phyloP scores from a whole-genome alignment of 495 filamentous ascomycete genomes.

The Tuber calosporum region DNA sequence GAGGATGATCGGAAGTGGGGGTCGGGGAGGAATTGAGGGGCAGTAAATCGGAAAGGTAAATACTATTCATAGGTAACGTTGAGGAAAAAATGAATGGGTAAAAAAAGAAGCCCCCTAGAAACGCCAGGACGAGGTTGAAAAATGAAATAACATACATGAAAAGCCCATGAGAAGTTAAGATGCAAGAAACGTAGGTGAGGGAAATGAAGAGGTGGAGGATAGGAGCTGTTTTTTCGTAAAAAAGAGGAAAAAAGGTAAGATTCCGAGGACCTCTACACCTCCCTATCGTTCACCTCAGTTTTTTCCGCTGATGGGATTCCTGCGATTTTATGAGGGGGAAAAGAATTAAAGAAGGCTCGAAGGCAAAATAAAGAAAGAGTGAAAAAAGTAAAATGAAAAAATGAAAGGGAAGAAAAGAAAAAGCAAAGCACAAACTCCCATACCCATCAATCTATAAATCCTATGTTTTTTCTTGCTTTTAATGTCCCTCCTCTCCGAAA shows the following conservation, averaged over 20 bases:
- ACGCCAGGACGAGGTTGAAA: neutral
- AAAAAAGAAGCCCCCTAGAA: neutral
- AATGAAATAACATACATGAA: neutral
- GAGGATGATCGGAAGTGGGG: neutral
- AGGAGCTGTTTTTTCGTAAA: neutral
- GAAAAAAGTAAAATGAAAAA: conserved; percentile 27
- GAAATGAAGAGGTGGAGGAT: neutral
- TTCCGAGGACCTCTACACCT: neutral
- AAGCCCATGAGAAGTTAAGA: neutral
- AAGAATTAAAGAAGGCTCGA: conserved; percentile 31
- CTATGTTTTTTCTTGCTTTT: neutral
- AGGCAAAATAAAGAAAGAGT: conserved; percentile 10
- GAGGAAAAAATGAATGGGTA: neutral
- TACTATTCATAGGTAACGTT: neutral
- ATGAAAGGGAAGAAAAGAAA: conserved; percentile 24
- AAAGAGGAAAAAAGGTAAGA: neutral
- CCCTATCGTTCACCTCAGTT: neutral
- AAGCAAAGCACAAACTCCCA: conserved; percentile 23
- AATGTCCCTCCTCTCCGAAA: neutral
- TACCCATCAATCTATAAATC: conserved; percentile 23
- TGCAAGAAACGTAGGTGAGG: neutral
- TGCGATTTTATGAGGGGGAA: conserved; percentile 7
- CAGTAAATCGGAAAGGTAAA: neutral
- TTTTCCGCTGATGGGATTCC: neutral
- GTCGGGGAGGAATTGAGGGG: neutral